phyloP scores from a whole-genome alignment of 2,329 filamentous ascomycete species.

The Calonectria leucothoes region DNA sequence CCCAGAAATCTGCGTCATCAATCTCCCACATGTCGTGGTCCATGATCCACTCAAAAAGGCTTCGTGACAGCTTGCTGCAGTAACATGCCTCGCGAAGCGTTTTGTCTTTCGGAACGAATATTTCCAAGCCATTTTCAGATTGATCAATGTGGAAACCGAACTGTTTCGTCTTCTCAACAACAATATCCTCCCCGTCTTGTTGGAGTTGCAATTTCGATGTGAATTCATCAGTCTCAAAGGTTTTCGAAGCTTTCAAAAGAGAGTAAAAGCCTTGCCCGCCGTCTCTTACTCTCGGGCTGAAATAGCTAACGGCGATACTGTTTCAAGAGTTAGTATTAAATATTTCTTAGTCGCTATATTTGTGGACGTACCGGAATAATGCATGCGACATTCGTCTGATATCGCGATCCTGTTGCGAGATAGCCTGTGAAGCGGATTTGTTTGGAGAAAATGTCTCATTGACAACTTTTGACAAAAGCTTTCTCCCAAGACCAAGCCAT shows the following conservation, averaged over 20 bases:
- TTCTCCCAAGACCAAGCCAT: constrained; percentile 46
- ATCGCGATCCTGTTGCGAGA: constrained; percentile 32
- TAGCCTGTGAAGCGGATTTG: constrained; percentile 19
- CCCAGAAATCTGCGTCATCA: background rate
- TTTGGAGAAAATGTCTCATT: constrained; percentile 45
- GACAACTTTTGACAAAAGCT: constrained; percentile 48
- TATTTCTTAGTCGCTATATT: background rate
- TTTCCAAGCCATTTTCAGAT: constrained; percentile 21
- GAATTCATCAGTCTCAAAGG: constrained; percentile 47
- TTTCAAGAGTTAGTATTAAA: background rate
- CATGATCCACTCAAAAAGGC: constrained; percentile 51
- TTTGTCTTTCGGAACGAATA: constrained; percentile 48
- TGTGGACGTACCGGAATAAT: constrained; percentile 43
- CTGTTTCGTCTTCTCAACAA: constrained; percentile 25
- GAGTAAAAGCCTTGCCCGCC: constrained; percentile 24
- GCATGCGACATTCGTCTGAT: constrained; percentile 46
- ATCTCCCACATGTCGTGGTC: background rate
- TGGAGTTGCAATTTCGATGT: constrained; percentile 40
- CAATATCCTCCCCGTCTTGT: constrained; percentile 37
- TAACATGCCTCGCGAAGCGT: constrained; percentile 45
- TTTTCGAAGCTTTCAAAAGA: constrained; percentile 25
- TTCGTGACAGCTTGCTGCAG: constrained; percentile 38
- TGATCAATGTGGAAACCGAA: constrained; percentile 45
- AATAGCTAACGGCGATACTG: constrained; percentile 38
- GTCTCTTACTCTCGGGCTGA: constrained; percentile 28